Conservation (phyloP, 768 basidiomycete genomes). For the Phlegmacium glaucopus region DNA sequence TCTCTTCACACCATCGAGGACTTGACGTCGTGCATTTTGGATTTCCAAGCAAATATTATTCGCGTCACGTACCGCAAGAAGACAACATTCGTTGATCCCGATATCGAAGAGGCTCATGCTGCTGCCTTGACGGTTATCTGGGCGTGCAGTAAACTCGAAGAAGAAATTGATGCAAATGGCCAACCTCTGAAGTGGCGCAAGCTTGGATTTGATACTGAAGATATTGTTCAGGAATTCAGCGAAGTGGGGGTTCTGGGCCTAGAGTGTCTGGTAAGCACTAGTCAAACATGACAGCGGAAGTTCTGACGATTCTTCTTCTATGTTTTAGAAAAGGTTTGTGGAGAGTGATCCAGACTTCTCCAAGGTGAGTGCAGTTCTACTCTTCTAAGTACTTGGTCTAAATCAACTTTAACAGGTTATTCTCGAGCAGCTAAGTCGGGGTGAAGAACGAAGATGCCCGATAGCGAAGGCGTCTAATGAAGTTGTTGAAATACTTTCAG, state of each 20-base stretch:
- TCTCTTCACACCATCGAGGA: constrained; percentile 78
- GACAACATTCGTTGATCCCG: constrained; percentile 71
- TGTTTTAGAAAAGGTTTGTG: constrained; percentile 62
- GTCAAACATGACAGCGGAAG: background rate
- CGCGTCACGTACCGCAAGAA: constrained; percentile 80
- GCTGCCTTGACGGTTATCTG: constrained; percentile 66
- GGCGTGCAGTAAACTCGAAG: constrained; percentile 53
- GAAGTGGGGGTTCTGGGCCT: constrained; percentile 79
- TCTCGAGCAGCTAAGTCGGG: constrained; percentile 75
- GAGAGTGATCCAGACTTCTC: constrained; percentile 72
- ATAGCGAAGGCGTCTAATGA: constrained; percentile 83
- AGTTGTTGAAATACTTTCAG: constrained; percentile 77
- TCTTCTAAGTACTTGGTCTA: constrained; percentile 9
- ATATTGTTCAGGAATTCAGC: constrained; percentile 71
- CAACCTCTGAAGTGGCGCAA: constrained; percentile 66
- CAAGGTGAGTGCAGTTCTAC: constrained; percentile 41
- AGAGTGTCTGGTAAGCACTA: constrained; percentile 64
- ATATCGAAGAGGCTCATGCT: constrained; percentile 54
- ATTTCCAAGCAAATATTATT: constrained; percentile 85
- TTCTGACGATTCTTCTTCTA: background rate
- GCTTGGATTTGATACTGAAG: constrained; percentile 76
- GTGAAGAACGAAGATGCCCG: constrained; percentile 73
- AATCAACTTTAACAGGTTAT: constrained; percentile 48
- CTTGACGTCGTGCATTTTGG: constrained; percentile 76
- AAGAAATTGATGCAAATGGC: constrained; percentile 47